Evolutionary conservation across 176 grass and related monocot species (phyloP).

Genomic region (Cymbopogon citratus): DNA sequence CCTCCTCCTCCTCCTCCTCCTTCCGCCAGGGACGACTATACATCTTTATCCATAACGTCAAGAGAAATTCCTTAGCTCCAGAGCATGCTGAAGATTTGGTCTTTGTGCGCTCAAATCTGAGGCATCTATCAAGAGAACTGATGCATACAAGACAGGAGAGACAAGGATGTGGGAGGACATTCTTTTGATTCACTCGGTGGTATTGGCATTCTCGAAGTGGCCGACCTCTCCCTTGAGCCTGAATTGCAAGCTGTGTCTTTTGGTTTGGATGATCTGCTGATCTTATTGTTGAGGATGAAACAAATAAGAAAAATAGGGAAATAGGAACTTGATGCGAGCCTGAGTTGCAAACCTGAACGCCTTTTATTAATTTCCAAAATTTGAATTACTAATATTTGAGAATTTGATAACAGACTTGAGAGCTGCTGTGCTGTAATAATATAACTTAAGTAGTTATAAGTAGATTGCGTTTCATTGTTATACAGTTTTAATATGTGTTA

Average conservation of each 20-base stretch:
- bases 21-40: no score
- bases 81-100: no score
- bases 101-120: no score
- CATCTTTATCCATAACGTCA: no score
- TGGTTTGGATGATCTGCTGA: neutral
- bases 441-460: neutral
- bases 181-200: neutral
- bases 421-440: neutral
- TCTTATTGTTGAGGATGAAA: neutral
- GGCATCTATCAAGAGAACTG: no score
- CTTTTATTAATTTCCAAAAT: neutral
- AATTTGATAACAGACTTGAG: neutral
- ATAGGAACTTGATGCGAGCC: neutral
- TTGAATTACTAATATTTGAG: neutral
- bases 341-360: neutral
- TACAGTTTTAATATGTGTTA: neutral
- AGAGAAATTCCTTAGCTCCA: no score
- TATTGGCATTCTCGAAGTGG: neutral
- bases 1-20: no score
- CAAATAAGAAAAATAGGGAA: neutral
- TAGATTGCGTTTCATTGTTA: neutral
- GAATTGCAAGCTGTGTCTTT: neutral
- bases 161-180: no score
- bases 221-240: no score
- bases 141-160: no score